Evolutionary conservation across 805 yeast genomes (phyloP).

Genomic region (Candida nanaspora): DNA sequence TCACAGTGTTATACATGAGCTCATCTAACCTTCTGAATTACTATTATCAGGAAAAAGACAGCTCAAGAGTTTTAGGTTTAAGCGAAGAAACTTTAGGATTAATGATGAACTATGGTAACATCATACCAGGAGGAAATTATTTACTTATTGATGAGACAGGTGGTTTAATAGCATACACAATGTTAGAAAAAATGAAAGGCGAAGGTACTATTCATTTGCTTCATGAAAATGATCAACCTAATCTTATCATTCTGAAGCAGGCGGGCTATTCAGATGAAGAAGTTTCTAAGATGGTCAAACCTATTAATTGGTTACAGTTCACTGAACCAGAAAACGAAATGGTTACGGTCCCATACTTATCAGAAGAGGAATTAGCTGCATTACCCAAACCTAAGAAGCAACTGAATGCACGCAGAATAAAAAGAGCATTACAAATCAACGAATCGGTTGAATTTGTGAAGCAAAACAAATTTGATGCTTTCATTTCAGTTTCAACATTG

Average conservation of each 20-base stretch:
- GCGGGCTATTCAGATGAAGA: slow-evolving; percentile 54
- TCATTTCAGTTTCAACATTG: slow-evolving; percentile 67
- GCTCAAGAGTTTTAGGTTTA: slow-evolving; percentile 64
- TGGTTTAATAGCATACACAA: slow-evolving; percentile 76
- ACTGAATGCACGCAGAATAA: slow-evolving; percentile 60
- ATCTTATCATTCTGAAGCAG: slow-evolving; percentile 60
- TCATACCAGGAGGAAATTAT: slow-evolving; percentile 86
- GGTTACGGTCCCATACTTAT: slow-evolving; percentile 34
- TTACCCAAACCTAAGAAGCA: slow-evolving; percentile 54
- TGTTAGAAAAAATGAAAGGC: slow-evolving; percentile 89
- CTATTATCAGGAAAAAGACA: slow-evolving; percentile 66
- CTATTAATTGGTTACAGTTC: slow-evolving; percentile 73
- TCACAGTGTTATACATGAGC: slow-evolving; percentile 73
- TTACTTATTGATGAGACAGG: slow-evolving; percentile 91
- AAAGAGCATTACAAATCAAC: slow-evolving; percentile 46
- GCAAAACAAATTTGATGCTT: slow-evolving; percentile 60
- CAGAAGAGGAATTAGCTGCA: slow-evolving; percentile 45
- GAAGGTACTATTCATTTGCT: slow-evolving; percentile 57
- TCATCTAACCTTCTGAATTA: slow-evolving; percentile 65
- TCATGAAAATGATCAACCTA: slow-evolving; percentile 94
- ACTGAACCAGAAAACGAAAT: slow-evolving; percentile 65
- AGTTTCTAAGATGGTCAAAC: slow-evolving; percentile 49
- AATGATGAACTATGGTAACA: slow-evolving; percentile 69
- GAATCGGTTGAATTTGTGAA: slow-evolving; percentile 43
- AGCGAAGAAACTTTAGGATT: slow-evolving; percentile 80